Conservation (phyloP, 345 rosid genomes). For the Syzygium aromaticum region DNA sequence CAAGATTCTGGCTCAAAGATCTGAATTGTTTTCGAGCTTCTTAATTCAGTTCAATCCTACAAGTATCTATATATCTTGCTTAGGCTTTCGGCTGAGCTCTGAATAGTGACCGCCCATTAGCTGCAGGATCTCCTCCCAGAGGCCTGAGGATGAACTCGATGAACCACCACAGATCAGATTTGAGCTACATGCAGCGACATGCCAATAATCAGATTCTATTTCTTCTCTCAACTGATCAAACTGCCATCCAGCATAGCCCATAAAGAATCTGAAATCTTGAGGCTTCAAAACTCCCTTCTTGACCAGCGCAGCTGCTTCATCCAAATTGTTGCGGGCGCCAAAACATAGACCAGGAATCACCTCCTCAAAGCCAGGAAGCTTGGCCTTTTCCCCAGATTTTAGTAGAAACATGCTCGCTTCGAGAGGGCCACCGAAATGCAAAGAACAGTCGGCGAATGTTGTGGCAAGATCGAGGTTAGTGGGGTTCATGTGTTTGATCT, state of each 20-base stretch:
- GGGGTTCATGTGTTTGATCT: slow-evolving; percentile 72
- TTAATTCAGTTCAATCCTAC: neutral
- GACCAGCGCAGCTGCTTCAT: slow-evolving; percentile 75
- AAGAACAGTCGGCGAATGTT: slow-evolving; percentile 69
- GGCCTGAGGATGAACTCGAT: slow-evolving; percentile 32
- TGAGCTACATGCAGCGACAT: slow-evolving; percentile 79
- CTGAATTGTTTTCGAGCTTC: neutral
- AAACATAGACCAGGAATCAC: slow-evolving; percentile 74
- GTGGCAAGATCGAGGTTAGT: slow-evolving; percentile 63
- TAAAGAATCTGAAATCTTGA: slow-evolving; percentile 79
- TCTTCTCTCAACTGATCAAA: slow-evolving; percentile 85
- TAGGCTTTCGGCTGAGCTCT: slow-evolving; percentile 83
- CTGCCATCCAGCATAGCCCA: slow-evolving; percentile 93
- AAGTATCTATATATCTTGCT: slow-evolving; percentile 56
- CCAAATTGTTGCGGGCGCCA: slow-evolving; percentile 71
- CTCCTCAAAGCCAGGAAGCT: slow-evolving; percentile 66
- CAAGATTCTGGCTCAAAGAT: slow-evolving; percentile 2
- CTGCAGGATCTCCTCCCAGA: slow-evolving; percentile 93
- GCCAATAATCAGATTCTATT: slow-evolving; percentile 75
- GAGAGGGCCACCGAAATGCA: slow-evolving; percentile 88
- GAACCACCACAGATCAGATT: slow-evolving; percentile 52
- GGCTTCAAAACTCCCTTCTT: slow-evolving; percentile 70
- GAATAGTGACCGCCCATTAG: slow-evolving; percentile 87
- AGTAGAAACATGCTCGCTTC: slow-evolving; percentile 80
- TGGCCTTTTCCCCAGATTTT: slow-evolving; percentile 37